phyloP scores from a whole-genome alignment of 2,329 filamentous ascomycete genomes.

The Fusarium camptoceras region DNA sequence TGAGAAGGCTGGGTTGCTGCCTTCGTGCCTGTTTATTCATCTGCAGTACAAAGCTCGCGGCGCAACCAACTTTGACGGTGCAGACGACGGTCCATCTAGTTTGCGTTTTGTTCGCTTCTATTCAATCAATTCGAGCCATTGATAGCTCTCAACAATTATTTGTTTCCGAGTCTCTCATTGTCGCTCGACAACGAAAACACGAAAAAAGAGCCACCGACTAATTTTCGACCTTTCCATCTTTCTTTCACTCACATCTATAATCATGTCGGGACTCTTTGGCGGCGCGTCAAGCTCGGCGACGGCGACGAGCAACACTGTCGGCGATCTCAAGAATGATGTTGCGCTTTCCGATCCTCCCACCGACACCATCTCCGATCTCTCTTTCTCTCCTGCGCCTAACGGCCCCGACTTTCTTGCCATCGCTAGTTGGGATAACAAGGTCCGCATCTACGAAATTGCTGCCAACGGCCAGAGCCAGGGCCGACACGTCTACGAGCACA shows the following conservation, averaged over 20 bases:
- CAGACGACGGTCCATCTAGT: neutral
- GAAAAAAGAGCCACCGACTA: slow-evolving; percentile 14
- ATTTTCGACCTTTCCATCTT: slow-evolving; percentile 12
- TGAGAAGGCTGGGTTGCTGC: slow-evolving; percentile 46
- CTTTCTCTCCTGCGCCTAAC: slow-evolving; percentile 76
- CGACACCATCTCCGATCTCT: slow-evolving; percentile 89
- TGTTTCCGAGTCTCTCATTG: neutral
- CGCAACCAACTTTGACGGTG: slow-evolving; percentile 25
- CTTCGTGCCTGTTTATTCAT: slow-evolving; percentile 46
- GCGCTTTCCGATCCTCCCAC: slow-evolving; percentile 81
- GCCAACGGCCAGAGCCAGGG: slow-evolving; percentile 81
- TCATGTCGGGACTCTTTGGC: slow-evolving; percentile 75
- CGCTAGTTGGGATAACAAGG: slow-evolving; percentile 96
- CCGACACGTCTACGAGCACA: slow-evolving; percentile 87
- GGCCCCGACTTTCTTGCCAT: slow-evolving; percentile 83
- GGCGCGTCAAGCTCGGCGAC: slow-evolving; percentile 59
- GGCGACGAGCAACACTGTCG: slow-evolving; percentile 77
- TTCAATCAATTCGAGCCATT: neutral
- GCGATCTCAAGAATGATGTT: slow-evolving; percentile 92
- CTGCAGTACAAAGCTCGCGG: slow-evolving; percentile 40
- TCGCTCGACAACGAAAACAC: neutral
- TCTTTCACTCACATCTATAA: slow-evolving; percentile 35
- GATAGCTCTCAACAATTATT: neutral
- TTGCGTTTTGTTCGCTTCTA: neutral
- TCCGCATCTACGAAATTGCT: slow-evolving; percentile 94